Base-by-base conservation (phyloP, 2,329 filamentous ascomycete genomes). In the Alternaria infectoria region DNA sequence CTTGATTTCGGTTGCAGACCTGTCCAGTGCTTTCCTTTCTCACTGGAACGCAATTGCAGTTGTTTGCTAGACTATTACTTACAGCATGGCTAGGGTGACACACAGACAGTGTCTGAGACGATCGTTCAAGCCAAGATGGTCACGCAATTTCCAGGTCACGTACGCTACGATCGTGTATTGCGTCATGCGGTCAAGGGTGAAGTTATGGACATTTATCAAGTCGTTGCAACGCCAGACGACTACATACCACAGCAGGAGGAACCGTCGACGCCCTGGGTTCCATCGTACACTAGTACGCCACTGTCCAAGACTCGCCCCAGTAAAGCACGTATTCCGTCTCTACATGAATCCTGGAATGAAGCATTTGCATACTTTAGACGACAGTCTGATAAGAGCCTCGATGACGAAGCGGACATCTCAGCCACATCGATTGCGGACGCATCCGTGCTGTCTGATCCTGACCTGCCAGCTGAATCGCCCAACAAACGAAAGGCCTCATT, bases 151-250 rank as follows among this genome's bases (percentile, higher is more conserved):
- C 73, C 75, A 5, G 61, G 47, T 2, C 45, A 65, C 12, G 73
- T 79, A 11, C 69, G 64, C 6, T 79, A 77, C 56, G 71, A 80
- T 55, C 71, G 72, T 13, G 69, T 55, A 21, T 71, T 70, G 25
- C 77, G 79, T 4, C 75, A 77, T 60, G 66, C 10, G 10, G 66
- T 80, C 46, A 69, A 69, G 21, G 61, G 77, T 15, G 40, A 58
- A 1, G 50, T 70, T 12, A 36, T 17, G 15, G 15, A 56, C n/a
- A 25, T 8, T 28, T 10, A 6, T 28, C 15, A 47, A n/a, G 6
- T 25, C 47, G 11, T 8, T 30, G 15, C n/a, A 25, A 17, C 28
- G 25, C 30, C 17, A 19, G 45, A 40, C 23, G 12, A 26, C 26
- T 17, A 47, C 26, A 21, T 5, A 30, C 17, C 28, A 30, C 12